Base-by-base conservation (phyloP, 306 rosid species). In the Luffa acutangula region DNA sequence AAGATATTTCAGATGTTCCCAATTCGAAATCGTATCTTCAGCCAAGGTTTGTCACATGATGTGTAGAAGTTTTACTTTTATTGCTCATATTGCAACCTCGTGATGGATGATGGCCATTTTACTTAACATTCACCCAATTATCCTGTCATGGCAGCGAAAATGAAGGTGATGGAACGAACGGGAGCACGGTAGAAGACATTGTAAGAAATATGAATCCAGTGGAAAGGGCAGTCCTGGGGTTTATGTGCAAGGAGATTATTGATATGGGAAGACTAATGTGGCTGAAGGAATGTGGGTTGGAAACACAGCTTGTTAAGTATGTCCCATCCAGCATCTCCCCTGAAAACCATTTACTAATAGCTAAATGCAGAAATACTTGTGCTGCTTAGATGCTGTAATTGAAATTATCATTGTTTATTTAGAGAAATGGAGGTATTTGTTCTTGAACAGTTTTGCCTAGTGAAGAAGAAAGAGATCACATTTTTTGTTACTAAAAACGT, bases 211-310 rank as follows among this genome's bases (percentile, higher is more conserved):
- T 95, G 97, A 85, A 89, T 76, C 82, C 90, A 71, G 80, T 77
- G 57, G 92, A 90, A 83, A 88, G 97, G 85, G 97, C 97, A 20
- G 89, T 81, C 6, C 69, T 95, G 58, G 99, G 99, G 64, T 93
- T 95, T 65, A 91, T 84, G 91, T 95, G 99, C 96, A 92, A 95
- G 91, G 90, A 91, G 86, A 93, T 95, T 36, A 90, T 95, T 76
- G 97, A 95, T 80, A 86, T 85, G 86, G 99, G 98, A 31, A 89
- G 98, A 87, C 76, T 88, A 81, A 84, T 86, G 90, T 92, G 98
- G 97, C 42, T 90, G 77, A 95, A 85, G 87, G 88, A 91, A 34
- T 81, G 70, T 43, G 97, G 97, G 31, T 85, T 92, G 57, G 87
- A 87, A 59, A 78, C 97, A n/a, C 82, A 81, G 85, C 87, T 92